These are phyloP conservation scores for Arthroderma uncinatum DNA, from an alignment of 2,329 filamentous ascomycete species.

Conservation along the genomic window DNA sequence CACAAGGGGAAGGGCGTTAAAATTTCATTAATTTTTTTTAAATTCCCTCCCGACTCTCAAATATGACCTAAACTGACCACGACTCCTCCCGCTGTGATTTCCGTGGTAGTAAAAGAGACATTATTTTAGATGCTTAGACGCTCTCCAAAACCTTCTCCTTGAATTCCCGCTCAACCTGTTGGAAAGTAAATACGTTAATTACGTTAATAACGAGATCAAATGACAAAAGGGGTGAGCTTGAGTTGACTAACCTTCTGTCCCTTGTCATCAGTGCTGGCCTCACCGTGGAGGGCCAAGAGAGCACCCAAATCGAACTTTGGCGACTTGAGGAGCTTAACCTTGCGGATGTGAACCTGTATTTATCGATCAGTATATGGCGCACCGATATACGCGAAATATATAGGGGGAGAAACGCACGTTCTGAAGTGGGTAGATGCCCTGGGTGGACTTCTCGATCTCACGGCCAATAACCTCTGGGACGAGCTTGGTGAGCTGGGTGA, in stretches of 20 bases:
- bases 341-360: slow-evolving; percentile 90
- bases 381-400: background rate
- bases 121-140: slow-evolving; percentile 51
- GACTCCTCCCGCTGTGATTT: slow-evolving; percentile 1
- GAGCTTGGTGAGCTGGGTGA: slow-evolving; percentile 94
- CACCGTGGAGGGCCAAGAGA: slow-evolving; percentile 92
- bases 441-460: slow-evolving; percentile 98
- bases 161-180: slow-evolving; percentile 72
- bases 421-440: slow-evolving; percentile 99
- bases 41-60: slow-evolving; percentile 1
- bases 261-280: slow-evolving; percentile 89
- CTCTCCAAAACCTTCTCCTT: slow-evolving; percentile 92
- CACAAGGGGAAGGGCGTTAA: slow-evolving; percentile 1
- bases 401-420: slow-evolving; percentile 55
- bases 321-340: slow-evolving; percentile 98
- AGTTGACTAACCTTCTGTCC: slow-evolving; percentile 68
- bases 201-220: slow-evolving; percentile 1
- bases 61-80: slow-evolving; percentile 4
- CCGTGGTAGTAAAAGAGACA: slow-evolving; percentile 4
- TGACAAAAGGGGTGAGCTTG: background rate
- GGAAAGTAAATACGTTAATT: background rate
- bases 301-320: slow-evolving; percentile 99
- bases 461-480: slow-evolving; percentile 99
- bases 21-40: slow-evolving; percentile 4
- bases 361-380: background rate